Base-by-base conservation (phyloP, 116 monocot species). In the Iris pallida region DNA sequence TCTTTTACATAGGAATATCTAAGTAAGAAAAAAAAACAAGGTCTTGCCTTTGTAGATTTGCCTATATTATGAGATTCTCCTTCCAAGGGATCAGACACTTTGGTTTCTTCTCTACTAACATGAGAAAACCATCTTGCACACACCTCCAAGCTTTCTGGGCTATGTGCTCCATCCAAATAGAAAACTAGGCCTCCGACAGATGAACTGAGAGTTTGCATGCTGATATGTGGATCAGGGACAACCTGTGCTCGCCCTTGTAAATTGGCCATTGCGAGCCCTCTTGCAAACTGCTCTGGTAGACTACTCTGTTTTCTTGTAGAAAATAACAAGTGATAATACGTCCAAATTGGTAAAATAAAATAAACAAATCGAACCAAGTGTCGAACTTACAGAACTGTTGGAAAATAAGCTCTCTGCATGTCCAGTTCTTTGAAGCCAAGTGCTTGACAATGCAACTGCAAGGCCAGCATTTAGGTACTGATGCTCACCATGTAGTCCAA, bases 161-260 rank as follows among this genome's bases (percentile, higher is more conserved):
- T 96, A 73, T 96, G 96, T 68, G 92, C 92, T 57, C 96, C 92
- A 74, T 96, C 96, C 77, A 96, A 77, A 75, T 87, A 96, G 68
- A 96, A 92, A 63, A 80, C 72, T 46, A 96, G 73, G 4, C 68
- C 74, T 20, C 78, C 73, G 46, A 16, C 12, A 42, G 43, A 67
- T 16, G 47, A 68, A 45, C 56, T 68, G 18, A 49, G 19, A 6
- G 45, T 68, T 66, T 78, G 70, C 45, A 16, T 40, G 12, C 19
- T 17, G 57, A 78, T 42, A 47, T 74, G 14, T 11, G 79, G 61
- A 75, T 93, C 89, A 68, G 63, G 78, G 44, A 89, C 75, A 57
- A 92, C 71, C 73, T 96, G 96, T 43, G 92, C 96, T 66, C 96
- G 81, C 9, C 96, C 96, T 79, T 83, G 81, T 59, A 96, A 68